Evolutionary conservation across 179 eudicot genomes (phyloP), one percentile per base, ranked within the genome.

Genomic region (Beta lomatogona): DNA sequence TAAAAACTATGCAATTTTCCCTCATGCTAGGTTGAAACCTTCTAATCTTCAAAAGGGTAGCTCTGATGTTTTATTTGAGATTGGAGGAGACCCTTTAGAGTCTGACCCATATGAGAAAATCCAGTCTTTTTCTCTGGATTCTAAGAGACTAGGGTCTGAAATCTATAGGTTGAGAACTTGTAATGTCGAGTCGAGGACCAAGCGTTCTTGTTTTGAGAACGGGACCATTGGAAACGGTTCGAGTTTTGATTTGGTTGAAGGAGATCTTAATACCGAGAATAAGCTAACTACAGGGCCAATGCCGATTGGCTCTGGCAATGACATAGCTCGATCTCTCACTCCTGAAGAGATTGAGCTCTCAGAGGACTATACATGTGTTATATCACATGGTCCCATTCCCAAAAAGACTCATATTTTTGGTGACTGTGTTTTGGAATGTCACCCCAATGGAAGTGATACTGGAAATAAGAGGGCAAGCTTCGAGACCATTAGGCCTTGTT

Each of bases 351-450:
- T 93, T 80, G 97, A 92, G 88, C 97, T 90, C 81, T 93, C 97
- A 64, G 98, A 93, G 90, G 94, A 95, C 77, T 95, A 95, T 87
- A 95, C 98, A 0, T 88, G 98, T 88, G 95, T 95, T 14, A 95
- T 84, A 75, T 88, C 90, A 66, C 93, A 86, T 81, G 98, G 98
- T 67, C 94, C 98, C 7, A 90, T 92, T 82, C 92, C 98, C 12
- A 92, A 90, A 87, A 90, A 91, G 69, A 93, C 94, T 81, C 98
- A 92, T 87, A 95, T 95, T 64, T 93, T 89, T 90, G 89, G 93
- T 88, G 97, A 93, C 86, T 87, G 89, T 78, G 83, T 95, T 93
- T 91, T 93, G 76, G 92, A 93, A 86, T 84, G 98, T 90, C 92
- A 92, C 92, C 79, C 88, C 45, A 86, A 80, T 84, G 90, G 79